Evolutionary conservation across 495 filamentous ascomycete species (phyloP), one percentile per base, ranked within the genome.

Genomic region (Jackrogersella minutella): DNA sequence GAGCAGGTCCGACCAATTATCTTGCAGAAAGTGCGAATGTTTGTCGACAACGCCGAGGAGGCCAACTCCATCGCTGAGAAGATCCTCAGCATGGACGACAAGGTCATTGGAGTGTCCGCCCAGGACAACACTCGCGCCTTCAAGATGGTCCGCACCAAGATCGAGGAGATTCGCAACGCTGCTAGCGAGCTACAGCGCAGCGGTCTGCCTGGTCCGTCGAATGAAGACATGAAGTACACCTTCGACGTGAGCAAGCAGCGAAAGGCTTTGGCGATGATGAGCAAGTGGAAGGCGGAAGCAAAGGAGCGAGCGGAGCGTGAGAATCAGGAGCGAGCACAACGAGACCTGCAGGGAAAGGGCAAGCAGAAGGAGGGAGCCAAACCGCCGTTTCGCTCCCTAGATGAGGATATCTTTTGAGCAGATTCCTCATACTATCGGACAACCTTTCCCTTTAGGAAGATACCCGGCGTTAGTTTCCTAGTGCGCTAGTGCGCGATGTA

Each of bases 61-160:
- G 31, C 21, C 1, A 21, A 0, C 13, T 26, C 1, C n/a, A 31
- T 54, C 21, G 39, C 22, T 1, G 30, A 37, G 30, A 14, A n/a
- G 0, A 58, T 65, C 19, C 6, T 43, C 2, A 14, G 6, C 14
- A 13, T 51, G 36, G 33, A 11, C 0, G 37, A 52, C 6, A 55
- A 52, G 0, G n/a, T 40, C 21, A 22, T 59, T 10, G 54, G 52
- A 0, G 13, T 17, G 5, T 58, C 36, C 31, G 11, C 44, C 43
- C 1, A 55, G 13, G 19, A 21, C 14, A 31, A 51, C 11, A 21
- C 19, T 76, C 77, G 11, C 81, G 89, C 68, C 70, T 83, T 2
- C 81, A 82, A 46, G 71, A n/a, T 68, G 2, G 70, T 87, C 16
- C 84, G 81, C 43, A 76, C 75, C 47, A 77, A 86, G 76, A 62